Evolutionary conservation across 2,329 filamentous ascomycete genomes (phyloP).

Genomic region (Cylindrodendrum hubeiense): DNA sequence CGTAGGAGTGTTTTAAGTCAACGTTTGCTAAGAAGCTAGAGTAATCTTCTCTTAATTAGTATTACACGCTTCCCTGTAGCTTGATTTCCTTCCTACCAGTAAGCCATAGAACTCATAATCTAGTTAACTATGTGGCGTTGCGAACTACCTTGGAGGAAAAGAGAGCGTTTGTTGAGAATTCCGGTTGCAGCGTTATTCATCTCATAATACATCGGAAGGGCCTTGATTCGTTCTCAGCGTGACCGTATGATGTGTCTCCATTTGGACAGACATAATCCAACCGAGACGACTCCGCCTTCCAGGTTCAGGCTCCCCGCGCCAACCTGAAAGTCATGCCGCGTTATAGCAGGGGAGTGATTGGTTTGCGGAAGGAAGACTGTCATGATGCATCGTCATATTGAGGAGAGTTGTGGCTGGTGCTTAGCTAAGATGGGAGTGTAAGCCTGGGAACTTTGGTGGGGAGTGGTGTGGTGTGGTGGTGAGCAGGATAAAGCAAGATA

Average conservation of each 20-base stretch:
- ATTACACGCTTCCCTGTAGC: too few species aligned
- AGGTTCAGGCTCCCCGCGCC: background rate
- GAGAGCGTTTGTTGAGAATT: background rate
- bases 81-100: too few species aligned
- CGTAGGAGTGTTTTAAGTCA: too few species aligned
- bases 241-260: background rate
- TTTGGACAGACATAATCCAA: background rate
- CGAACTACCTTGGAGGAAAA: too few species aligned
- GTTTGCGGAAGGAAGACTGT: background rate
- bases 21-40: too few species aligned
- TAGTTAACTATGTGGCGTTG: too few species aligned
- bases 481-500: background rate
- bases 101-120: too few species aligned
- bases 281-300: background rate
- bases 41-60: too few species aligned
- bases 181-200: background rate
- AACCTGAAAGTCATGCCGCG: background rate
- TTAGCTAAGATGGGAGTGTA: constrained; percentile 13
- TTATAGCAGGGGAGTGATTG: background rate
- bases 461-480: too few species aligned
- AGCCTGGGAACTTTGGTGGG: constrained; percentile 2
- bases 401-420: background rate
- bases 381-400: background rate
- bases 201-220: background rate
- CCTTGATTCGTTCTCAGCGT: background rate